Evolutionary conservation across 2,329 filamentous ascomycete genomes (phyloP).

Genomic region (Bipolaris bicolor): DNA sequence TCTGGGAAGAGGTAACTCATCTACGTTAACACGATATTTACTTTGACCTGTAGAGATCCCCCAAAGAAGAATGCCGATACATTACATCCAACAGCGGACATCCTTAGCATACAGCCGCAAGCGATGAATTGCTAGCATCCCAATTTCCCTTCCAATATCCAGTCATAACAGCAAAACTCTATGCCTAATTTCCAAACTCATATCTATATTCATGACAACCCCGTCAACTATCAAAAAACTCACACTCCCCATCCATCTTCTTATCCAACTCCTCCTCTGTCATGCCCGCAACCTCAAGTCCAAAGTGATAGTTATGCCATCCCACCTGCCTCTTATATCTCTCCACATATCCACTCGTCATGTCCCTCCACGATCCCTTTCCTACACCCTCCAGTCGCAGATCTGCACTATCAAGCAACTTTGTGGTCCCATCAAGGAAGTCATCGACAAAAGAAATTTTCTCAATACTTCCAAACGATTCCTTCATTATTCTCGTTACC

Average conservation of each 20-base stretch:
- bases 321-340: conserved; percentile 12
- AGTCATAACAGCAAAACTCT: too few relatives aligned
- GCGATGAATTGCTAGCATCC: not conserved
- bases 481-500: conserved; percentile 28
- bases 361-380: conserved; percentile 23
- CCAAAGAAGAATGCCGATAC: not conserved
- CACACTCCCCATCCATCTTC: conserved; percentile 20
- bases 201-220: not conserved
- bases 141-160: too few relatives aligned
- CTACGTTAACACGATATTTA: not conserved
- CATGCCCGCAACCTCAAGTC: conserved; percentile 11
- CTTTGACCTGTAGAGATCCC: not conserved
- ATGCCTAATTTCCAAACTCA: too few relatives aligned
- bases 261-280: conserved; percentile 16
- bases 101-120: not conserved
- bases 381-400: conserved; percentile 7
- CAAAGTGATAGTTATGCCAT: conserved; percentile 21
- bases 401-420: conserved; percentile 5
- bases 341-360: conserved; percentile 23
- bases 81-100: not conserved
- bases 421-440: conserved; percentile 1
- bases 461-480: conserved; percentile 26
- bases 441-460: conserved; percentile 23
- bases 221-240: conserved; percentile 23
- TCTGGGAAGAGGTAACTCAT: too few relatives aligned